Percentiles rank a stretch among this genome's conserved stretches.
Evolutionary conservation across 495 filamentous ascomycete species (phyloP).

Genomic region (Penicillium paxilli): DNA sequence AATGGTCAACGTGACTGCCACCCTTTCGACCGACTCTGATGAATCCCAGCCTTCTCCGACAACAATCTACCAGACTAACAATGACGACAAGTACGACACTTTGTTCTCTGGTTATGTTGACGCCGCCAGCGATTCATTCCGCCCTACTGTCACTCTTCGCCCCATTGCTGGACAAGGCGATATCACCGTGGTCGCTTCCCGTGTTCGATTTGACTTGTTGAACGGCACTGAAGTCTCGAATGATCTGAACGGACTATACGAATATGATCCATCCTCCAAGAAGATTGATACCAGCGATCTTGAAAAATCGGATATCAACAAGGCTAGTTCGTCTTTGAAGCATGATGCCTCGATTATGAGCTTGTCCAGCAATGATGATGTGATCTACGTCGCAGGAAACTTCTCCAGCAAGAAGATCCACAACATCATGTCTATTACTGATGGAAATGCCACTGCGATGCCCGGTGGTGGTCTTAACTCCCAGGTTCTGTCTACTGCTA

Average conservation of each 20-base stretch:
- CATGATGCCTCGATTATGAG: conserved; percentile 63
- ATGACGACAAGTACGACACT: conserved; percentile 91
- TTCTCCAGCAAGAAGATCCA: conserved; percentile 65
- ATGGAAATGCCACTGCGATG: conserved; percentile 59
- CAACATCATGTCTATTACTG: conserved; percentile 76
- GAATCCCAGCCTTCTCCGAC: conserved; percentile 41
- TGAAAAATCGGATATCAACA: conserved; percentile 68
- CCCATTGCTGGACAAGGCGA: conserved; percentile 66
- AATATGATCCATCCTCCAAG: conserved; percentile 71
- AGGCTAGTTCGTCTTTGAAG: conserved; percentile 67
- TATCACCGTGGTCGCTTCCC: conserved; percentile 81
- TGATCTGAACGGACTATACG: conserved; percentile 87
- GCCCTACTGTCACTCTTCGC: conserved; percentile 76
- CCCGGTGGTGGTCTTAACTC: conserved; percentile 77
- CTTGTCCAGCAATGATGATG: conserved; percentile 57
- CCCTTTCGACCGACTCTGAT: conserved; percentile 54
- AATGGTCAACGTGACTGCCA: conserved; percentile 74
- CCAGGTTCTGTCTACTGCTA: conserved; percentile 69
- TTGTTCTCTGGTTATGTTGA: conserved; percentile 86
- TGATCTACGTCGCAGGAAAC: conserved; percentile 79
- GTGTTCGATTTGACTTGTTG: conserved; percentile 73
- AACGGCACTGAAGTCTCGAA: conserved; percentile 51
- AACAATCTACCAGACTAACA: conserved; percentile 80
- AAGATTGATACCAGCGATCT: conserved; percentile 56
- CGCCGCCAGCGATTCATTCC: conserved; percentile 69